These are phyloP conservation scores for Trichoderma lentiforme DNA, from an alignment of 2,329 filamentous ascomycete species.

Conservation along the genomic window DNA sequence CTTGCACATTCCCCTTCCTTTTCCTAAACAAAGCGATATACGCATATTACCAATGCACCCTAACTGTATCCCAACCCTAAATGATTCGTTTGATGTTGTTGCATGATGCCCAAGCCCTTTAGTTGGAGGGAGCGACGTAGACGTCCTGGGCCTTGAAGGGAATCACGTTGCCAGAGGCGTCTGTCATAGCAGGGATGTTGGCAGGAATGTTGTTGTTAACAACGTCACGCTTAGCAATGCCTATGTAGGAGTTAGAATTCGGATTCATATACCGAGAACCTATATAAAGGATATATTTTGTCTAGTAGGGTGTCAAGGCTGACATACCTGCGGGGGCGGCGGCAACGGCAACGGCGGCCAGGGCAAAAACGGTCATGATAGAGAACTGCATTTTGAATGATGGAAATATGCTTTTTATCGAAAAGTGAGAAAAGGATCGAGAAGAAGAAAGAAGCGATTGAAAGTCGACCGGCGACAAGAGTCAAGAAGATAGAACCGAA, in stretches of 20 bases:
- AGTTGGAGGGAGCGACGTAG: conserved; percentile 32
- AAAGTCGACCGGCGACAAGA: conserved; percentile 52
- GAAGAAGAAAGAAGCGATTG: conserved; percentile 25
- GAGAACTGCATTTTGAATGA: conserved; percentile 53
- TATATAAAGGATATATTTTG: background rate
- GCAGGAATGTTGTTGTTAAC: conserved; percentile 23
- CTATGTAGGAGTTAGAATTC: background rate
- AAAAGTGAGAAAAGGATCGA: background rate
- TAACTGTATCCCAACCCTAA: background rate
- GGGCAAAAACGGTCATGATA: conserved; percentile 43
- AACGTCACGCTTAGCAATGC: conserved; percentile 18
- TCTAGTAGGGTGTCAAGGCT: no score
- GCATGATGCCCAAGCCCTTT: background rate
- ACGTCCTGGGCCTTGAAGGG: conserved; percentile 44
- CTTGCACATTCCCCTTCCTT: conserved; percentile 9
- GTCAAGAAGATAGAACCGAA: conserved; percentile 17
- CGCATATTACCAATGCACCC: background rate
- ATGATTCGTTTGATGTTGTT: background rate
- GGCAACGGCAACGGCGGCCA: conserved; percentile 47
- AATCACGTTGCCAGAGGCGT: conserved; percentile 43
- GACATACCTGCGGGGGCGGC: conserved; percentile 36
- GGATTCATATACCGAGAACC: background rate
- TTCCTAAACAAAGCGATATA: background rate
- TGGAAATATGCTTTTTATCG: conserved; percentile 7
- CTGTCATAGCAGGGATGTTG: conserved; percentile 45